Conservation (phyloP, 495 filamentous ascomycete species). For the Aspergillus funiculosus region DNA sequence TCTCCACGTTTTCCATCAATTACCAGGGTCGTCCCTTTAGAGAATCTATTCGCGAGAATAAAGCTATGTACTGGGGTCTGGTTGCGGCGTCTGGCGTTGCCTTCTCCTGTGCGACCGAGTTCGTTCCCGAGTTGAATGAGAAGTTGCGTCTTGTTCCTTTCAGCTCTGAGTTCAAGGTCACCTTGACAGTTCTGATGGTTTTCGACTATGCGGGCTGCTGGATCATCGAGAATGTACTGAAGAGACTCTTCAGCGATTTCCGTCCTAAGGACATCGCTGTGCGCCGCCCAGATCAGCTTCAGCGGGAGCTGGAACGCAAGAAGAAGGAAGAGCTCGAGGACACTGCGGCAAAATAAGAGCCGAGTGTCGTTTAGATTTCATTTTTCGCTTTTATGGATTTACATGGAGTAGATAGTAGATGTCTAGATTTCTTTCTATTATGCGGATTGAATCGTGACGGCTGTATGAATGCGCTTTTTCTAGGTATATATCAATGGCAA, state of each 20-base stretch:
- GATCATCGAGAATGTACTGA: slow-evolving; percentile 81
- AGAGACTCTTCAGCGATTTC: slow-evolving; percentile 84
- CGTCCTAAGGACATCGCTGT: slow-evolving; percentile 89
- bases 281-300: slow-evolving; percentile 80
- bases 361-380: slow-evolving; percentile 27
- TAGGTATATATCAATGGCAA: slow-evolving; percentile 4
- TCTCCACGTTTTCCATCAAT: slow-evolving; percentile 99
- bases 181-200: slow-evolving; percentile 78
- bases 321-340: slow-evolving; percentile 50
- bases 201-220: slow-evolving; percentile 87
- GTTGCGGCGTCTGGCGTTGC: slow-evolving; percentile 81
- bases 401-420: slow-evolving; percentile 21
- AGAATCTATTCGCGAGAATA: slow-evolving; percentile 90
- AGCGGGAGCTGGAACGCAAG: slow-evolving; percentile 63
- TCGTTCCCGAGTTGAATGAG: slow-evolving; percentile 92
- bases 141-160: slow-evolving; percentile 93
- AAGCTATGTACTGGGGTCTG: slow-evolving; percentile 96
- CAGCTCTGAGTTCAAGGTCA: slow-evolving; percentile 78
- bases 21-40: slow-evolving; percentile 98
- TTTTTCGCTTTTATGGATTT: slow-evolving; percentile 19
- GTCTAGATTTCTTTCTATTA: slow-evolving; percentile 8
- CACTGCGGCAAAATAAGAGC: slow-evolving; percentile 45
- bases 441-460: slow-evolving; percentile 5
- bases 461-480: not conserved
- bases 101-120: slow-evolving; percentile 94